Percentiles rank a stretch among this genome's conserved stretches.
Conservation (phyloP, 352 stramenopile genomes). For the Albugo laibachii region DNA sequence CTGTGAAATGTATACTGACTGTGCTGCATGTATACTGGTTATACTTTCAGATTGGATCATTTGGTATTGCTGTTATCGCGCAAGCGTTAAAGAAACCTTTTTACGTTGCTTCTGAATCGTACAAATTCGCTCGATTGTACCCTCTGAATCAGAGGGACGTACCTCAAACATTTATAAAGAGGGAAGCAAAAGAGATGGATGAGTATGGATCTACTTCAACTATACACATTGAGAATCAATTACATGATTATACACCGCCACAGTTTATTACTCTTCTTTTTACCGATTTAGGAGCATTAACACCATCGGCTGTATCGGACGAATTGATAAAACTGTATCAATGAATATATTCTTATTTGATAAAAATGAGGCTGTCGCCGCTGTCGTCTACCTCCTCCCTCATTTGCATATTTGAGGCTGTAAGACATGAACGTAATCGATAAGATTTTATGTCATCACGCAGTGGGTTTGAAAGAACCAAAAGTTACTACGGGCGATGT, state of each 20-base stretch:
- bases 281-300: constrained; percentile 95
- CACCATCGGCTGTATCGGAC: constrained; percentile 94
- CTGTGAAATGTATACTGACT: neutral
- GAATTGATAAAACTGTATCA: constrained; percentile 97
- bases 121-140: constrained; percentile 97
- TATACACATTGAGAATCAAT: constrained; percentile 75
- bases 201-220: constrained; percentile 10
- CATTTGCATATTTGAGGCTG: too few species aligned
- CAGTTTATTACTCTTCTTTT: constrained; percentile 97
- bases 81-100: constrained; percentile 92
- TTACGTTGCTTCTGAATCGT: constrained; percentile 96
- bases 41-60: constrained; percentile 80
- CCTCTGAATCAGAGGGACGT: constrained; percentile 93
- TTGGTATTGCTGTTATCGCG: constrained; percentile 85
- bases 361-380: too few species aligned
- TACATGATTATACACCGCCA: constrained; percentile 93
- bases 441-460: constrained; percentile 67
- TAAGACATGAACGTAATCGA: constrained; percentile 64
- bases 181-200: constrained; percentile 11
- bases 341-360: constrained; percentile 21
- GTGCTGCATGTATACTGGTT: neutral
- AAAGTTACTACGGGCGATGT: constrained; percentile 46
- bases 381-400: too few species aligned
- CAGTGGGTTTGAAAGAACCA: constrained; percentile 23
- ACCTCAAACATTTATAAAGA: constrained; percentile 41